These are phyloP conservation scores for Fusarium buxicola DNA, from an alignment of 2,329 filamentous ascomycete species.

Conservation along the genomic window DNA sequence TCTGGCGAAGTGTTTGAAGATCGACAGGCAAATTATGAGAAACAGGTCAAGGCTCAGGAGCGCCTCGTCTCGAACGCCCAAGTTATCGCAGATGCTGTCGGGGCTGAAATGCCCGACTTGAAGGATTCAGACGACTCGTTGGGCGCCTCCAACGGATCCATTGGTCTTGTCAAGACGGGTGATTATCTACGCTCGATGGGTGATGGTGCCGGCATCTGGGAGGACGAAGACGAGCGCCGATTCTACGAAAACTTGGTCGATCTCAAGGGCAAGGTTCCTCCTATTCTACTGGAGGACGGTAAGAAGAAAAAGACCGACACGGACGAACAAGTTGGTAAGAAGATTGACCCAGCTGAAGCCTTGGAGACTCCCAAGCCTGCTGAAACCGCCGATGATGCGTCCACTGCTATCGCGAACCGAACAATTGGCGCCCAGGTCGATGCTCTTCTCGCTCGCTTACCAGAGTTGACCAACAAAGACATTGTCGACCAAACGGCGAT, in stretches of 20 bases:
- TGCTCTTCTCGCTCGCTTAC: conserved; percentile 85
- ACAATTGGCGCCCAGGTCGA: conserved; percentile 98
- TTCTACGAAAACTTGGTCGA: conserved; percentile 99
- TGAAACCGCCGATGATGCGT: conserved; percentile 79
- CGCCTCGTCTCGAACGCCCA: conserved; percentile 91
- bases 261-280: conserved; percentile 93
- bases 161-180: conserved; percentile 92
- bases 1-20: conserved; percentile 99
- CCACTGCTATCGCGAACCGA: conserved; percentile 96
- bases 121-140: conserved; percentile 82
- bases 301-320: conserved; percentile 91
- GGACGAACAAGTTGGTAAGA: conserved; percentile 87
- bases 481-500: conserved; percentile 91
- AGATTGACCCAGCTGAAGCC: conserved; percentile 66
- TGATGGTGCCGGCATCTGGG: conserved; percentile 96
- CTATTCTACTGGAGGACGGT: conserved; percentile 90
- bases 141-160: conserved; percentile 76
- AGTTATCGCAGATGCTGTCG: conserved; percentile 86
- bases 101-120: conserved; percentile 92
- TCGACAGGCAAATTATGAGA: conserved; percentile 94
- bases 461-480: conserved; percentile 92
- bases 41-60: conserved; percentile 90
- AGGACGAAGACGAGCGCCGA: conserved; percentile 96
- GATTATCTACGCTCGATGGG: conserved; percentile 92
- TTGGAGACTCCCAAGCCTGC: conserved; percentile 62